Evolutionary conservation across 2,329 filamentous ascomycete genomes (phyloP).

Genomic region (Botrytis sinoallii): DNA sequence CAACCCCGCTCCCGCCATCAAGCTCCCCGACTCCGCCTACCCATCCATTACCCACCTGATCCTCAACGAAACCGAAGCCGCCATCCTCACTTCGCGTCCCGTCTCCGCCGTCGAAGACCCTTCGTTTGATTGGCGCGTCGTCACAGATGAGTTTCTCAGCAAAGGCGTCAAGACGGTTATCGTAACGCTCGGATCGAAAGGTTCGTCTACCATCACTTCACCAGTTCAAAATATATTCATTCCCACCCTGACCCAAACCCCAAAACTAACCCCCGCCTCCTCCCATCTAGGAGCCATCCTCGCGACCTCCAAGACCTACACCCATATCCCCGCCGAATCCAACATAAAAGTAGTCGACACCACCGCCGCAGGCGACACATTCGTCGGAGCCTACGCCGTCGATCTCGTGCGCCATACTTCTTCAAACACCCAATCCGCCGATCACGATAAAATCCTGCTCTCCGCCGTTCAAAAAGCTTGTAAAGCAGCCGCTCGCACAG

Average conservation of each 20-base stretch:
- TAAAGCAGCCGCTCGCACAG: conserved; percentile 61
- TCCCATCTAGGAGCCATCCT: conserved; percentile 55
- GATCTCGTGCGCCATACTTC: conserved; percentile 53
- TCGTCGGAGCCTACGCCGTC: conserved; percentile 83
- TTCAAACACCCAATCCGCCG: background rate
- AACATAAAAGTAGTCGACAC: conserved; percentile 79
- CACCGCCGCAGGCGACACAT: conserved; percentile 91
- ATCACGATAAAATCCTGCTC: background rate
- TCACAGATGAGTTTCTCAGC: conserved; percentile 60
- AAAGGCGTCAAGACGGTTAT: conserved; percentile 74
- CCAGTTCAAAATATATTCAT: background rate
- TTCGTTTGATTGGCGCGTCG: conserved; percentile 42
- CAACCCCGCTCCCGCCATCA: conserved; percentile 78
- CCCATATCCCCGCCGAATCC: conserved; percentile 63
- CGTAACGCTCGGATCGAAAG: conserved; percentile 78
- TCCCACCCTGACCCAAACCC: background rate
- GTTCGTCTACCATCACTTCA: conserved; percentile 38
- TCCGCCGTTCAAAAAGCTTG: conserved; percentile 58
- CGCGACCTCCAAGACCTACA: conserved; percentile 44
- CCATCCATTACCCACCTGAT: conserved; percentile 71
- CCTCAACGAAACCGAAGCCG: conserved; percentile 87
- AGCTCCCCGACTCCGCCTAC: conserved; percentile 65
- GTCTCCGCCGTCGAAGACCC: conserved; percentile 45
- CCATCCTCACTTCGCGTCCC: conserved; percentile 59
- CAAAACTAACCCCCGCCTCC: background rate